These are phyloP conservation scores for Albugo candida DNA, from an alignment of 352 stramenopile species.

Conservation along the genomic window DNA sequence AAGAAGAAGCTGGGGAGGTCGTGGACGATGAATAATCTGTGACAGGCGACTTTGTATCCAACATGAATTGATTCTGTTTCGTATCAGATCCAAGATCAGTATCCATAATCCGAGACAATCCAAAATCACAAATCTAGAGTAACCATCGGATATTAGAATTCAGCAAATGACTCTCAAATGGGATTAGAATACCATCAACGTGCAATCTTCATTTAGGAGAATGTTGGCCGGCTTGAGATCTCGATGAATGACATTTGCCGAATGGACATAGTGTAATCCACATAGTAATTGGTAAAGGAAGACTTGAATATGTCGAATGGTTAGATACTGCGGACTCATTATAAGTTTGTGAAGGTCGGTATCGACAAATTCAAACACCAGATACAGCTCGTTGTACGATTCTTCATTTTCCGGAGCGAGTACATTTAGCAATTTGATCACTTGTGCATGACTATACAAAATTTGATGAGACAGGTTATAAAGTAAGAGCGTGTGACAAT, in stretches of 20 bases:
- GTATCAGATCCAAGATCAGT: background rate
- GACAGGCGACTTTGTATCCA: constrained; percentile 18
- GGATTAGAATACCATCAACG: constrained; percentile 5
- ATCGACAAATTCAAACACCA: constrained; percentile 40
- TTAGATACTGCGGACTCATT: constrained; percentile 29
- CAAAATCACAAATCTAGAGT: constrained; percentile 12
- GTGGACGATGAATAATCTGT: constrained; percentile 23
- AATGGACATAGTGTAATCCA: constrained; percentile 74
- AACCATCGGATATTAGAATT: background rate
- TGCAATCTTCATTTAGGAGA: constrained; percentile 14
- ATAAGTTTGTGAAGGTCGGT: constrained; percentile 52
- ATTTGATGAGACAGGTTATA: background rate
- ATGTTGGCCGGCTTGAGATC: constrained; percentile 19
- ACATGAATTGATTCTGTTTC: background rate
- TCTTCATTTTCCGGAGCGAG: constrained; percentile 7
- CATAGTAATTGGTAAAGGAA: constrained; percentile 70
- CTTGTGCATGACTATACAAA: constrained; percentile 7
- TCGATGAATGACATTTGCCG: constrained; percentile 16
- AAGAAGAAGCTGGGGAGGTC: background rate
- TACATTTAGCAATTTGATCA: constrained; percentile 11
- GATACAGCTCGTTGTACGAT: constrained; percentile 28
- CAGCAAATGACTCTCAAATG: background rate
- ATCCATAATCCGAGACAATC: constrained; percentile 8
- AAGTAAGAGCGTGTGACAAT: background rate
- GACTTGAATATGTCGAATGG: constrained; percentile 63